Base-by-base conservation (phyloP, 1,139 yeast species). In the Saccharomyces hybrid region DNA sequence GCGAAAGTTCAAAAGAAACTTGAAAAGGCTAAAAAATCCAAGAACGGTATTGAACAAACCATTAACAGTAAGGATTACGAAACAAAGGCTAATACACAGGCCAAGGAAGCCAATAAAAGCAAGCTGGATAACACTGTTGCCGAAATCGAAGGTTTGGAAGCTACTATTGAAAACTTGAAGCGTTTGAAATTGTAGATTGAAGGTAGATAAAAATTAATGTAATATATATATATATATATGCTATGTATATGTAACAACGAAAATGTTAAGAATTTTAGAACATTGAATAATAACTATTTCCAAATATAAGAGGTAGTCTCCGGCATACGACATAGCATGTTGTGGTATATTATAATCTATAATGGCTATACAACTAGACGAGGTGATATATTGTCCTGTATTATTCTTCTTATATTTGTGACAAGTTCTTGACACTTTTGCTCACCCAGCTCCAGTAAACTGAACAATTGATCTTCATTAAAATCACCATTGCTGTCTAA, bases 131-230 rank as follows among this genome's bases (percentile, higher is more conserved):
- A 82, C 65, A 79, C 82, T 59, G 71, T 74, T 62, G 96, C 98
- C 50, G 99, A 91, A 71, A 85, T 89, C 59, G 90, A 86, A 67
- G 95, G 96, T 60, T 81, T 85, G 64, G 83, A 85, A 66, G 84
- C 86, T 58, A 87, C 95, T 56, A 85, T 88, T 69, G 81, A 79
- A 42, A 84, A 85, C 64, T 80, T 88, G 69, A 26, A 47, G 13
- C 53, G 53, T 47, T 25, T 51, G n/a, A 46, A 51, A 29, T 42
- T 51, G 44, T 51, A 48, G 46, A 34, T 48, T 27, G 16, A 38
- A 46, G 31, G 20, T 29, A 32, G 20, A 23, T 41, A 47, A 48
- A 29, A 53, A 50, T 42, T 38, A 46, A 23, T 57, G 57, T 57
- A 52, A 54, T 54, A 54, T 38, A 38, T 42, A 38, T 41, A 26